Conservation (phyloP, 352 stramenopile species). For the Phytophthora melonis region DNA sequence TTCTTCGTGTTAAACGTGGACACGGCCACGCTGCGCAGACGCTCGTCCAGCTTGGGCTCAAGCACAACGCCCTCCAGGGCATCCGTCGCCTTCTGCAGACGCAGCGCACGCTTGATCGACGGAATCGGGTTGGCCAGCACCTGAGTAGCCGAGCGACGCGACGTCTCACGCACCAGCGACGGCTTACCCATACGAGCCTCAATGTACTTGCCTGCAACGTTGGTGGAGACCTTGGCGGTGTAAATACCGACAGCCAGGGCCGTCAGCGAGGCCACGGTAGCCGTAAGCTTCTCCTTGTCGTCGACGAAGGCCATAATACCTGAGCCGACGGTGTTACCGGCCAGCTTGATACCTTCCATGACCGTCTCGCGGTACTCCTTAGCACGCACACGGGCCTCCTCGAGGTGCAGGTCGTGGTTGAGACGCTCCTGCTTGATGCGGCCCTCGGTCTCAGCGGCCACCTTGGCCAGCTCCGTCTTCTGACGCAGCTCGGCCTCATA, state of each 20-base stretch:
- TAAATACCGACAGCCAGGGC: slow-evolving; percentile 97
- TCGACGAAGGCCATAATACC: slow-evolving; percentile 95
- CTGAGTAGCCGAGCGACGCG: slow-evolving; percentile 84
- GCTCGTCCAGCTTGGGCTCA: slow-evolving; percentile 93
- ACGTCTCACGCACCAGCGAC: slow-evolving; percentile 98
- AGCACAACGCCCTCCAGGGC: slow-evolving; percentile 97
- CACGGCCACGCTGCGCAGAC: slow-evolving; percentile 95
- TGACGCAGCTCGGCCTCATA: slow-evolving; percentile 96
- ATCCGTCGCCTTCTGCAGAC: slow-evolving; percentile 91
- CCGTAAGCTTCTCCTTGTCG: slow-evolving; percentile 96
- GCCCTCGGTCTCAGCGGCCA: slow-evolving; percentile 96
- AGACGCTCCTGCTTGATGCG: slow-evolving; percentile 97
- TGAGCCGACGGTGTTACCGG: slow-evolving; percentile 93
- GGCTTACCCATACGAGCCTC: slow-evolving; percentile 97
- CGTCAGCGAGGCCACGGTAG: slow-evolving; percentile 95
- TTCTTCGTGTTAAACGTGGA: slow-evolving; percentile 99
- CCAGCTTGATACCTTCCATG: slow-evolving; percentile 96
- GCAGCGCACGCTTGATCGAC: slow-evolving; percentile 91
- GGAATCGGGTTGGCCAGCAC: slow-evolving; percentile 88
- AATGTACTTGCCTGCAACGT: slow-evolving; percentile 95
- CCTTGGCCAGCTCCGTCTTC: slow-evolving; percentile 96
- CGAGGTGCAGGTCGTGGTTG: slow-evolving; percentile 98
- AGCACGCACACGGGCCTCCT: slow-evolving; percentile 94
- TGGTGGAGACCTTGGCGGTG: slow-evolving; percentile 93
- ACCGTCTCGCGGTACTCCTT: slow-evolving; percentile 94